Evolutionary conservation across 2,329 filamentous ascomycete species (phyloP).

Genomic region (Claviceps sp.): DNA sequence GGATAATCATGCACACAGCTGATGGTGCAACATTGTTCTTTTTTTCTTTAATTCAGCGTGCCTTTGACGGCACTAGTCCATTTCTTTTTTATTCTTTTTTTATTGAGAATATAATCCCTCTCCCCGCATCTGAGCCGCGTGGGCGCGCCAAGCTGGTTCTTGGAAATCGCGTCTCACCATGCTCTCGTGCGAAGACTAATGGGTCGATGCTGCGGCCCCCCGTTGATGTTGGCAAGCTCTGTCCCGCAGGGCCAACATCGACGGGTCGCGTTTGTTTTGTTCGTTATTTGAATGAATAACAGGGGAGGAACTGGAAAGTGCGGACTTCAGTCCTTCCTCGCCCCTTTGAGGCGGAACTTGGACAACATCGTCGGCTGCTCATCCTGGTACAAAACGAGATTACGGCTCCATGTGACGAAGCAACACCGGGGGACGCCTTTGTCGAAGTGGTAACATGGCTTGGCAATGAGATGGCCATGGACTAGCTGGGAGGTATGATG

Average conservation of each 20-base stretch:
- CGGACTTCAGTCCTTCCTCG: conserved; percentile 1
- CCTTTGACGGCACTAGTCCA: conserved; percentile 4
- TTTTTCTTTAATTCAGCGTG: neutral
- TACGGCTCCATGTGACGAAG: conserved; percentile 8
- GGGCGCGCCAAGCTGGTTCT: conserved; percentile 29
- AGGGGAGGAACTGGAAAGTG: neutral
- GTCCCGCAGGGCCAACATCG: conserved; percentile 11
- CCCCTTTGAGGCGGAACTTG: neutral
- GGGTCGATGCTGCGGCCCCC: conserved; percentile 43
- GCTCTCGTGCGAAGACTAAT: conserved; percentile 21
- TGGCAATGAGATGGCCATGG: conserved; percentile 15
- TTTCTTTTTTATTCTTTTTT: conserved; percentile 8
- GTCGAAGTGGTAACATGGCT: conserved; percentile 18
- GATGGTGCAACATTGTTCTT: conserved; percentile 4
- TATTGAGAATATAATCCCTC: conserved; percentile 1
- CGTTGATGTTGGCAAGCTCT: conserved; percentile 14
- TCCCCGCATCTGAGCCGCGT: conserved; percentile 16
- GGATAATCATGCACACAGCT: neutral
- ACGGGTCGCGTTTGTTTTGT: conserved; percentile 19
- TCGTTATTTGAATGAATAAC: conserved; percentile 15
- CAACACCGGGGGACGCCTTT: conserved; percentile 2
- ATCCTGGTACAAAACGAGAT: conserved; percentile 1
- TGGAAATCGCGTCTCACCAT: conserved; percentile 15
- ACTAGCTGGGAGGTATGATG: conserved; percentile 20
- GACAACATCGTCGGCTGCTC: conserved; percentile 14